Percentiles rank a stretch among this genome's conserved stretches.
Conservation (phyloP, 805 yeast genomes). For the Metschnikowia anglica region DNA sequence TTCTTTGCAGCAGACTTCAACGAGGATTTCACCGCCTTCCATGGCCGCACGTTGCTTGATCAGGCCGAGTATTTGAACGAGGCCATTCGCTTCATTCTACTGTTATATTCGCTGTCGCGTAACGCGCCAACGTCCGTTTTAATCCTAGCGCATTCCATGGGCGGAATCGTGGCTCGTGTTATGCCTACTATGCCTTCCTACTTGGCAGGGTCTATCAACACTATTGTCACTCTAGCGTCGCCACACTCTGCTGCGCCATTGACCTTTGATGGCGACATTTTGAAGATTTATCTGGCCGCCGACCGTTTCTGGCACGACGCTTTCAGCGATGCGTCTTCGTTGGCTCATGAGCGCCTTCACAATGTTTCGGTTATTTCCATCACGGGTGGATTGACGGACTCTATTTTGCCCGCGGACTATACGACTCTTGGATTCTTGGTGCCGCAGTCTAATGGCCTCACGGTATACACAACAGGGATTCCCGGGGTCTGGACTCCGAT, state of each 20-base stretch:
- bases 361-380: slow-evolving; percentile 76
- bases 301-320: slow-evolving; percentile 81
- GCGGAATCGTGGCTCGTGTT: slow-evolving; percentile 89
- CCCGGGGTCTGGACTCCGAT: slow-evolving; percentile 92
- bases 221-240: slow-evolving; percentile 81
- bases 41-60: slow-evolving; percentile 88
- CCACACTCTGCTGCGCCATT: slow-evolving; percentile 94
- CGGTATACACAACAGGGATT: slow-evolving; percentile 80
- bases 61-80: slow-evolving; percentile 93
- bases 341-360: slow-evolving; percentile 38
- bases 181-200: slow-evolving; percentile 81
- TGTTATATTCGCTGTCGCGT: slow-evolving; percentile 50
- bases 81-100: slow-evolving; percentile 74
- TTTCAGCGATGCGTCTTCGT: slow-evolving; percentile 28
- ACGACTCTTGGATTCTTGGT: slow-evolving; percentile 69
- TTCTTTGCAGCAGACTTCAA: slow-evolving; percentile 92
- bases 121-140: slow-evolving; percentile 68
- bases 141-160: slow-evolving; percentile 92
- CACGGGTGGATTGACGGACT: slow-evolving; percentile 84
- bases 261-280: slow-evolving; percentile 86
- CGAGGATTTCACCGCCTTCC: slow-evolving; percentile 94
- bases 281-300: slow-evolving; percentile 67
- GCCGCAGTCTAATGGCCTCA: slow-evolving; percentile 75
- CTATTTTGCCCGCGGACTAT: slow-evolving; percentile 85
- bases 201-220: slow-evolving; percentile 66